A percentile compares a stretch with the other conserved stretches of the same genome.
These are phyloP conservation scores for Vavraia culicis DNA, from an alignment of 371 early-diverging fungal species.

Conservation along the genomic window DNA sequence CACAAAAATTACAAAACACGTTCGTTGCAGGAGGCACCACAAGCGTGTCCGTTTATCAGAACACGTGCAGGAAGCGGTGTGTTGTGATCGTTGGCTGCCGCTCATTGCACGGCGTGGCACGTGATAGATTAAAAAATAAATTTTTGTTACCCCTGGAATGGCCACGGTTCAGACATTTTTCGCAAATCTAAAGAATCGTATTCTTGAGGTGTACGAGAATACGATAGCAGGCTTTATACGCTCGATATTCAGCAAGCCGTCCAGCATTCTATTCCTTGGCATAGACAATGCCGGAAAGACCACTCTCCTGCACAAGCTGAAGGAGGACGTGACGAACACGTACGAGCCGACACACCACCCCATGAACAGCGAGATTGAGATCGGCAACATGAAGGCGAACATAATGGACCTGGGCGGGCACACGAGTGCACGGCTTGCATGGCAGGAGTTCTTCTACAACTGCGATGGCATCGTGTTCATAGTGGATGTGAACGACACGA, in stretches of 20 bases:
- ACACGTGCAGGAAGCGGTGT: too few relatives aligned
- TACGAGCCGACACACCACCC: conserved; percentile 80
- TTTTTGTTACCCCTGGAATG: too few relatives aligned
- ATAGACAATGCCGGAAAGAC: conserved; percentile 99
- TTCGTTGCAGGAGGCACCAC: too few relatives aligned
- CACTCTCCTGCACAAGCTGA: conserved; percentile 88
- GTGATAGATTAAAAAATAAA: too few relatives aligned
- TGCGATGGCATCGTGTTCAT: conserved; percentile 44
- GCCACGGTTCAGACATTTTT: too few relatives aligned
- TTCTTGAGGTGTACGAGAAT: too few relatives aligned
- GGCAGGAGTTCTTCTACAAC: conserved; percentile 42
- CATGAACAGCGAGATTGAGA: conserved; percentile 33
- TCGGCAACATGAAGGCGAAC: conserved; percentile 40
- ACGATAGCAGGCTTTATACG: too few relatives aligned
- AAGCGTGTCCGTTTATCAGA: too few relatives aligned
- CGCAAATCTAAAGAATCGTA: too few relatives aligned
- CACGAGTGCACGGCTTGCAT: conserved; percentile 36
- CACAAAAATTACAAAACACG: too few relatives aligned
- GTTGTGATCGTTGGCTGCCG: too few relatives aligned
- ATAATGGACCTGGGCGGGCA: conserved; percentile 44
- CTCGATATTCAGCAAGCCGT: conserved; percentile 52
- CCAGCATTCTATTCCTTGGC: conserved; percentile 91
- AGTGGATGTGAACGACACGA: conserved; percentile 39
- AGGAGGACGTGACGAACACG: conserved; percentile 79
- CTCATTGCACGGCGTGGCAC: too few relatives aligned